Conservation (phyloP, 2,329 filamentous ascomycete species). For the Apiospora rasikravindrae region DNA sequence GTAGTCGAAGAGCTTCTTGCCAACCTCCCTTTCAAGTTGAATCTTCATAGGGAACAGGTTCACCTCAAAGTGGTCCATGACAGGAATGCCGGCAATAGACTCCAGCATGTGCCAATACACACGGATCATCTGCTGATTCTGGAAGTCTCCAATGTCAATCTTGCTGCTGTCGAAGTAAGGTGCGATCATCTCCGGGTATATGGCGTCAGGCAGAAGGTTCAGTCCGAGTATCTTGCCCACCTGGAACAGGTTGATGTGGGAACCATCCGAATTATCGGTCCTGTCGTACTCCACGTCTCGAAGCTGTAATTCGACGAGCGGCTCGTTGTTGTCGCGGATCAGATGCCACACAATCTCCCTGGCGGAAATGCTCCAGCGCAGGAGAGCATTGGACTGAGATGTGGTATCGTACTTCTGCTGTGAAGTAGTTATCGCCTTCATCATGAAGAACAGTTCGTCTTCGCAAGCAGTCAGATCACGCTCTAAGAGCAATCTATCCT, state of each 20-base stretch:
- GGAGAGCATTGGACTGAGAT: constrained; percentile 75
- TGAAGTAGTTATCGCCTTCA: constrained; percentile 98
- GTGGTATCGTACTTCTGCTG: constrained; percentile 82
- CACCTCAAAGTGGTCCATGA: constrained; percentile 96
- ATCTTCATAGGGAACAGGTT: constrained; percentile 92
- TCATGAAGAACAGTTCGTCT: constrained; percentile 98
- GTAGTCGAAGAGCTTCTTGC: constrained; percentile 93
- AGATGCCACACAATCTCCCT: constrained; percentile 98
- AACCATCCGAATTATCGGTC: constrained; percentile 96
- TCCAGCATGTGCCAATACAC: constrained; percentile 99
- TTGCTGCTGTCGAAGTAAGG: constrained; percentile 78
- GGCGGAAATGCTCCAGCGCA: constrained; percentile 93
- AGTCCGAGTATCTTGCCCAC: constrained; percentile 87
- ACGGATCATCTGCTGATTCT: constrained; percentile 81
- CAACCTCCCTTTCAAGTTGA: constrained; percentile 90
- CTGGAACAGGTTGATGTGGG: constrained; percentile 90
- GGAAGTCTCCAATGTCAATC: constrained; percentile 55
- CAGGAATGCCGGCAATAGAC: constrained; percentile 94
- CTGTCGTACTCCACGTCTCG: constrained; percentile 91
- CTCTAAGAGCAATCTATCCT: constrained; percentile 87
- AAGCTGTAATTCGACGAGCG: constrained; percentile 90
- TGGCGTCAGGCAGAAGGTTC: constrained; percentile 86
- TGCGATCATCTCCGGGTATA: constrained; percentile 95
- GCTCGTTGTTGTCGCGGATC: constrained; percentile 83
- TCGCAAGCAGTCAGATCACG: constrained; percentile 88